These are phyloP conservation scores for Diaporthe sp. DNA, from an alignment of 2,329 filamentous ascomycete species.

Conservation along the genomic window DNA sequence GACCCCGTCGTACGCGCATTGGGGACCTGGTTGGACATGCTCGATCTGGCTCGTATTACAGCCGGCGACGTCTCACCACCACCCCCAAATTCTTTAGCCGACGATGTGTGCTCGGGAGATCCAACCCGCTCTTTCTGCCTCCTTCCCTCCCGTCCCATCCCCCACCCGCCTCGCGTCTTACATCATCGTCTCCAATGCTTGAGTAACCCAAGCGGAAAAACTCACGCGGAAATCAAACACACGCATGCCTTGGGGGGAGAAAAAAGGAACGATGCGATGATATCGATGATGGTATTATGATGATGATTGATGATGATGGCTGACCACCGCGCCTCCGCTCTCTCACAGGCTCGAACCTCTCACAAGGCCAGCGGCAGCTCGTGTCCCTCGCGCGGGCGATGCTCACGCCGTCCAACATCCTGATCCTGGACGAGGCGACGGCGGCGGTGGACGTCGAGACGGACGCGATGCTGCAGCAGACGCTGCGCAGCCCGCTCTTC, in stretches of 20 bases:
- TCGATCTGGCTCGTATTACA: conserved; percentile 37
- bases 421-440: conserved; percentile 97
- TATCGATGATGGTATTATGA: not conserved
- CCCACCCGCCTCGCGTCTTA: conserved; percentile 30
- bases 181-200: conserved; percentile 30
- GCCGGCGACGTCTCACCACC: conserved; percentile 35
- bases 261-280: not conserved
- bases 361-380: conserved; percentile 93
- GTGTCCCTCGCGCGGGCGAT: conserved; percentile 94
- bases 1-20: not conserved
- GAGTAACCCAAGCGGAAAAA: conserved; percentile 27
- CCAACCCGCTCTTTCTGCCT: conserved; percentile 3
- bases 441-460: conserved; percentile 80
- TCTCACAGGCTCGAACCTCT: conserved; percentile 86
- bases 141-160: not conserved
- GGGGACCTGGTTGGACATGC: conserved; percentile 35
- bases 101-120: conserved; percentile 29
- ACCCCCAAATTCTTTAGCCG: conserved; percentile 30
- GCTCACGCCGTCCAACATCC: conserved; percentile 94
- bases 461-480: conserved; percentile 75
- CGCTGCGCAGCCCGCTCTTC: conserved; percentile 78
- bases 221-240: conserved; percentile 38
- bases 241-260: not conserved
- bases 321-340: not conserved
- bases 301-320: not conserved